Evolutionary conservation across 345 rosid genomes (phyloP).

Genomic region (Clarkia xantiana): DNA sequence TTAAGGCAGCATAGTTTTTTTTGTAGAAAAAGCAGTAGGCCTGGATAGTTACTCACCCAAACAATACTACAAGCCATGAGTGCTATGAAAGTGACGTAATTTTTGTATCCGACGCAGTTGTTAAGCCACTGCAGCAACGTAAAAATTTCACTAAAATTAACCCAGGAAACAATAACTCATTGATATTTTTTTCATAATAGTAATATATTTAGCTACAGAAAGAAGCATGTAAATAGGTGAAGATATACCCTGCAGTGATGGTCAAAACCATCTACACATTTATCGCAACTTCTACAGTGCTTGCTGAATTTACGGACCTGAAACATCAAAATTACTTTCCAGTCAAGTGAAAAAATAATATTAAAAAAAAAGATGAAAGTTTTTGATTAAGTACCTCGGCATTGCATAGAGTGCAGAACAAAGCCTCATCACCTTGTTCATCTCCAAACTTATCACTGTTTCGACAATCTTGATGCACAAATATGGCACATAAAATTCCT

Average conservation of each 20-base stretch:
- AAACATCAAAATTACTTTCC: conserved; percentile 2
- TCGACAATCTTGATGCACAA: conserved; percentile 83
- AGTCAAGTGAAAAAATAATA: background rate
- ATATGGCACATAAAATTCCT: conserved; percentile 60
- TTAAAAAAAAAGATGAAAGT: too few relatives aligned
- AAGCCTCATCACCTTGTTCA: conserved; percentile 45
- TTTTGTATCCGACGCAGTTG: conserved; percentile 90
- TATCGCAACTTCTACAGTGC: conserved; percentile 93
- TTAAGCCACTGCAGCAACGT: conserved; percentile 82
- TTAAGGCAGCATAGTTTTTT: too few relatives aligned
- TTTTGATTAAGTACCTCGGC: conserved; percentile 58
- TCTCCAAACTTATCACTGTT: conserved; percentile 37
- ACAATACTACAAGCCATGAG: conserved; percentile 81
- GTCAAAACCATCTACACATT: conserved; percentile 95
- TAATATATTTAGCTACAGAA: too few relatives aligned
- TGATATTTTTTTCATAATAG: too few relatives aligned
- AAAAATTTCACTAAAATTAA: conserved; percentile 14
- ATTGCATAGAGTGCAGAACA: conserved; percentile 89
- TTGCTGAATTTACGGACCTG: conserved; percentile 95
- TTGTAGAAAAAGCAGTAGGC: background rate
- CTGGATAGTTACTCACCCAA: conserved; percentile 46
- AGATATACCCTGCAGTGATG: conserved; percentile 87
- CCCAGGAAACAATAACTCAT: background rate
- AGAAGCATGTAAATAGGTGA: too few relatives aligned
- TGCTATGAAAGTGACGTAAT: conserved; percentile 70